A percentile compares a stretch with the other conserved stretches of the same genome.
Conservation (phyloP, 805 yeast species). For the Lachancea waltii region DNA sequence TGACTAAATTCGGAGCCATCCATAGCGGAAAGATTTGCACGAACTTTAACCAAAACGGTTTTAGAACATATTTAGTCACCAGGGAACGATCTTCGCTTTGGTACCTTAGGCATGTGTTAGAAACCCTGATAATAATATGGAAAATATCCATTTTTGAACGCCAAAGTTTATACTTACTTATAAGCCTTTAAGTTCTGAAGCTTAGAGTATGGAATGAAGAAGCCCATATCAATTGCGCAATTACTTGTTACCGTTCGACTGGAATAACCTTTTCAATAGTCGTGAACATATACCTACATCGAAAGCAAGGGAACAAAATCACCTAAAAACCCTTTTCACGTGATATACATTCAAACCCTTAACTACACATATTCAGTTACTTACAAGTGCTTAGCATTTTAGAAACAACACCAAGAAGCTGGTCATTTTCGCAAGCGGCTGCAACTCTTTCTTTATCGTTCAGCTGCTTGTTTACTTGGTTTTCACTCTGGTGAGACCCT, state of each 20-base stretch:
- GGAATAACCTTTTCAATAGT: neutral
- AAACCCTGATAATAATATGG: too few species aligned
- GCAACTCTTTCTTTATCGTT: constrained; percentile 97
- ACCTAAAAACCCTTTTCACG: neutral
- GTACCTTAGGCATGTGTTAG: constrained; percentile 36
- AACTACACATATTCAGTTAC: neutral
- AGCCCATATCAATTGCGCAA: constrained; percentile 43
- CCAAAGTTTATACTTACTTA: too few species aligned
- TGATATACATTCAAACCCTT: too few species aligned
- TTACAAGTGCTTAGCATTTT: constrained; percentile 84
- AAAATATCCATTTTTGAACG: too few species aligned
- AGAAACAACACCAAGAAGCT: constrained; percentile 79
- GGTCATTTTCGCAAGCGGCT: constrained; percentile 97
- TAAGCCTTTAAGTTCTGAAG: constrained; percentile 49
- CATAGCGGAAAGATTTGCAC: constrained; percentile 70
- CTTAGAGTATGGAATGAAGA: constrained; percentile 50
- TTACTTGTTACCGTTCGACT: too few species aligned
- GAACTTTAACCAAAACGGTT: constrained; percentile 75
- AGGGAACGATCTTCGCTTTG: constrained; percentile 77
- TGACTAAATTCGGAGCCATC: constrained; percentile 92
- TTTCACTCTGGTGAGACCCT: constrained; percentile 93
- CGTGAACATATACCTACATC: too few species aligned
- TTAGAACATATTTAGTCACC: constrained; percentile 65
- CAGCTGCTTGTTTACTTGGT: constrained; percentile 91
- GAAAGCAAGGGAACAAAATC: too few species aligned